Conservation (phyloP, 805 yeast species). For the Spathaspora hagerdaliae region DNA sequence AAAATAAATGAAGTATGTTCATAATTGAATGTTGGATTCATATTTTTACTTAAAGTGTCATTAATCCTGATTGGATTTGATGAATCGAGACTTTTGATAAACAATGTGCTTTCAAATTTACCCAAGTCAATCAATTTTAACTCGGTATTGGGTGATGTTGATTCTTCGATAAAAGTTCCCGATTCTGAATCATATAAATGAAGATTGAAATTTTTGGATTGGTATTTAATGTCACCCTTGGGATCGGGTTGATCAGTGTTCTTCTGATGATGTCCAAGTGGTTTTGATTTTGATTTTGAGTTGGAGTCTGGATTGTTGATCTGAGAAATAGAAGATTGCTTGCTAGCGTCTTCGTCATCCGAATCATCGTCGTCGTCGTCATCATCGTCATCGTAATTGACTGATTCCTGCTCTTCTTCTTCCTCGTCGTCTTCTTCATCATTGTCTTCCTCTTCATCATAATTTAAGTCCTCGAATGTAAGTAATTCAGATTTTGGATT, state of each 20-base stretch:
- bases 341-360: background rate
- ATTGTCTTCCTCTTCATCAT: conserved; percentile 22
- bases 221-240: conserved; percentile 14
- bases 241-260: conserved; percentile 5
- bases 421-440: conserved; percentile 23
- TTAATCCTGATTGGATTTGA: conserved; percentile 7
- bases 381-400: conserved; percentile 7
- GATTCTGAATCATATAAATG: conserved; percentile 54
- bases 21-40: conserved; percentile 66
- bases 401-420: conserved; percentile 8
- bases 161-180: conserved; percentile 45
- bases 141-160: conserved; percentile 23
- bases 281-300: background rate
- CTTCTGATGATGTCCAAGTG: background rate
- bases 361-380: conserved; percentile 9
- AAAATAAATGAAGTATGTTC: conserved; percentile 59
- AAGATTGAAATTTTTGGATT: conserved; percentile 34
- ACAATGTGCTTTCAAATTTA: conserved; percentile 51
- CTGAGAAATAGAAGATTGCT: background rate
- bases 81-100: conserved; percentile 23
- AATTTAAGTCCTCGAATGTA: conserved; percentile 19
- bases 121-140: conserved; percentile 40
- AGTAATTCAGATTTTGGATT: conserved; percentile 18
- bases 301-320: background rate
- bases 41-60: conserved; percentile 29